Evolutionary conservation across 306 rosid species (phyloP).

Genomic region (Corylus avellana): DNA sequence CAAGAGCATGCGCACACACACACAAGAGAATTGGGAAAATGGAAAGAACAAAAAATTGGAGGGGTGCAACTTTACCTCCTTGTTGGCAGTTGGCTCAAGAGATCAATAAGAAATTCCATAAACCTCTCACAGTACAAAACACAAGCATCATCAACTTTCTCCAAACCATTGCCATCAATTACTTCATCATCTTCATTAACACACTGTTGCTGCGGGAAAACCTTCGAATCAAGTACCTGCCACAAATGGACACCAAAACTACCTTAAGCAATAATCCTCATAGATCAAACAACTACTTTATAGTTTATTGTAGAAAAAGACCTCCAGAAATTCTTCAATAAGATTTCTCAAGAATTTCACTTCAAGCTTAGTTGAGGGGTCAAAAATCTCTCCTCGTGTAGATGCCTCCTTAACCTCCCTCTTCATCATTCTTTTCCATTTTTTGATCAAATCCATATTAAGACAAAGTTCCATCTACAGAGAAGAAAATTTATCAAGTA

Average conservation of each 20-base stretch:
- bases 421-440: constrained; percentile 91
- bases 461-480: constrained; percentile 92
- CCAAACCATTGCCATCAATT: constrained; percentile 42
- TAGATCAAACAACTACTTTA: constrained; percentile 14
- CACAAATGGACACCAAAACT: constrained; percentile 18
- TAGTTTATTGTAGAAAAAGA: constrained; percentile 30
- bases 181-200: constrained; percentile 42
- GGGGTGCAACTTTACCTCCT: constrained; percentile 61
- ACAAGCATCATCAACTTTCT: constrained; percentile 68
- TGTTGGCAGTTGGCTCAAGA: constrained; percentile 94
- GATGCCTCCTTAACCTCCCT: constrained; percentile 65
- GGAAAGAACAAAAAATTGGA: neutral
- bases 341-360: constrained; percentile 79
- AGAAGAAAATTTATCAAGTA: constrained; percentile 19
- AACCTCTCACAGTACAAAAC: constrained; percentile 96
- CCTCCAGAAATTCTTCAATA: constrained; percentile 91
- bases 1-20: too few species aligned
- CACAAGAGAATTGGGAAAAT: neutral
- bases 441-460: constrained; percentile 76
- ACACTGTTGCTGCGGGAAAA: constrained; percentile 46
- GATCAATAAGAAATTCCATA: constrained; percentile 98
- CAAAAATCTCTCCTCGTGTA: constrained; percentile 59
- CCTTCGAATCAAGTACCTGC: constrained; percentile 78
- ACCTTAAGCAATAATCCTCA: constrained; percentile 1
- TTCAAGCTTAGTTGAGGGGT: constrained; percentile 69